Evolutionary conservation across 106 monocot species (phyloP).

Genomic region (Chionographis japonica): DNA sequence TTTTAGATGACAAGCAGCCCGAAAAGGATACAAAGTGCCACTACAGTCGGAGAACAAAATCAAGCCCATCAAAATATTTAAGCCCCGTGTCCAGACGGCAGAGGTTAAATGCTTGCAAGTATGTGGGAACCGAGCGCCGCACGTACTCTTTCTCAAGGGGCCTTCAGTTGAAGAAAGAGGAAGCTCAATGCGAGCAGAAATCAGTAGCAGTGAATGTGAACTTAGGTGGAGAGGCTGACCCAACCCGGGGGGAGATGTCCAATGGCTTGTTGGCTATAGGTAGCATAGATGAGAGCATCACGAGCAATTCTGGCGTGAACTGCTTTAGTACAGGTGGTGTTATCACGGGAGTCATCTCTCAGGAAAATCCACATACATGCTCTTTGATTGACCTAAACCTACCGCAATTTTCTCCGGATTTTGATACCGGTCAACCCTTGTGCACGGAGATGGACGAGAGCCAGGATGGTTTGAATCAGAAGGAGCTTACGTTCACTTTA

Average conservation of each 20-base stretch:
- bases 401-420: constrained; percentile 37
- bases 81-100: constrained; percentile 32
- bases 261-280: neutral
- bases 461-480: constrained; percentile 7
- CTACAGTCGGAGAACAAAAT: constrained; percentile 11
- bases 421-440: constrained; percentile 20
- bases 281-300: constrained; percentile 3
- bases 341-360: neutral
- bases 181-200: constrained; percentile 1
- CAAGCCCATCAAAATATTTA: constrained; percentile 17
- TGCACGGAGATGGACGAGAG: constrained; percentile 9
- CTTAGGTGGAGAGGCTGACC: constrained; percentile 3
- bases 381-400: constrained; percentile 70
- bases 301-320: neutral
- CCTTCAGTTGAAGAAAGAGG: constrained; percentile 9
- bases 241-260: neutral
- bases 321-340: neutral
- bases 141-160: constrained; percentile 7
- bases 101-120: constrained; percentile 36
- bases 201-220: constrained; percentile 7
- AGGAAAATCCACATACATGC: constrained; percentile 21
- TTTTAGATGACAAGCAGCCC: constrained; percentile 5
- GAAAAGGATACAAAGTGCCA: constrained; percentile 14
- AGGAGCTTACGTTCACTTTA: neutral
- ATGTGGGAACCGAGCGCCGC: constrained; percentile 2